A percentile compares a stretch with the other conserved stretches of the same genome.
These are phyloP conservation scores for Arthrobotrys entomopaga DNA, from an alignment of 2,329 filamentous ascomycete species.

Conservation along the genomic window DNA sequence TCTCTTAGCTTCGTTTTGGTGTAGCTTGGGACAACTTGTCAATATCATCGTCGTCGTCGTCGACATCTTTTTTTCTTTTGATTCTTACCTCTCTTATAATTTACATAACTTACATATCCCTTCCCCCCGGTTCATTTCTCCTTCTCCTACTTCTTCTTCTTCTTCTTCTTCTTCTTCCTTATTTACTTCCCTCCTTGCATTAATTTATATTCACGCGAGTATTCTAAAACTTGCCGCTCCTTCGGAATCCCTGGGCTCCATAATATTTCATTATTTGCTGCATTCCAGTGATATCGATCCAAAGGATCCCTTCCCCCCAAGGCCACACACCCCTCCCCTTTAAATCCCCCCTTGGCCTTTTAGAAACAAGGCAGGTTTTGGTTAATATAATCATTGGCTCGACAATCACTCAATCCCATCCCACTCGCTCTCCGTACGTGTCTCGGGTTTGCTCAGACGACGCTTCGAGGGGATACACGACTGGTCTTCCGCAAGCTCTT, in stretches of 20 bases:
- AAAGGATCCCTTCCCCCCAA: constrained; percentile 21
- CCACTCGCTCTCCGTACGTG: constrained; percentile 26
- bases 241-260: constrained; percentile 23
- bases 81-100: constrained; percentile 37
- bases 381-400: constrained; percentile 43
- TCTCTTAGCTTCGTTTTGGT: constrained; percentile 29
- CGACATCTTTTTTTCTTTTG: neutral
- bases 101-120: constrained; percentile 8
- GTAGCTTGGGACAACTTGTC: constrained; percentile 55
- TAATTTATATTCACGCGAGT: constrained; percentile 3
- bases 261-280: constrained; percentile 12
- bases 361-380: constrained; percentile 9
- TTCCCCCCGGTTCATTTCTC: constrained; percentile 7
- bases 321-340: constrained; percentile 10
- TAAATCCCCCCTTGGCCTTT: constrained; percentile 5
- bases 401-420: constrained; percentile 27
- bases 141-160: neutral
- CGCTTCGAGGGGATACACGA: constrained; percentile 44
- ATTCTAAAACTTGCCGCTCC: constrained; percentile 20
- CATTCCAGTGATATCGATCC: constrained; percentile 48
- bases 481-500: constrained; percentile 24
- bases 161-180: neutral
- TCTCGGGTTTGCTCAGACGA: constrained; percentile 54
- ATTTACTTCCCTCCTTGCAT: constrained; percentile 6
- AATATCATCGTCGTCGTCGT: constrained; percentile 41